Evolutionary conservation across 208 protist species (phyloP).

Genomic region (Acanthamoeba healyi): DNA sequence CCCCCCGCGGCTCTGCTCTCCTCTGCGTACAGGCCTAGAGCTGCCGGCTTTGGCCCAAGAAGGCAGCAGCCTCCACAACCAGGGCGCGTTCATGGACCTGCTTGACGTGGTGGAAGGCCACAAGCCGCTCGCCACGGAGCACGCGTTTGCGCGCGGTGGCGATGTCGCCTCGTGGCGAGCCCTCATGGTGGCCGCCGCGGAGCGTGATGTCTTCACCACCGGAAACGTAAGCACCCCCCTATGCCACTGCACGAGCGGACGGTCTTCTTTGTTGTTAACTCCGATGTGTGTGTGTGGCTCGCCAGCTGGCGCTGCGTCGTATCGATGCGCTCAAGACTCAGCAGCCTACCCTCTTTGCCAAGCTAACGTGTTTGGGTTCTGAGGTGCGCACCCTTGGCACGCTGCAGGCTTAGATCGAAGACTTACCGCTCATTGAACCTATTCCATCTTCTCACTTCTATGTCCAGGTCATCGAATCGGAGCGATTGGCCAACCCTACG

Average conservation of each 20-base stretch:
- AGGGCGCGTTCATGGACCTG: neutral
- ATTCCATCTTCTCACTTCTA: neutral
- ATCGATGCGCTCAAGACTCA: neutral
- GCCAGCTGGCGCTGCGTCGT: neutral
- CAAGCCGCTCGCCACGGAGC: neutral
- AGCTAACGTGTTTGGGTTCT: neutral
- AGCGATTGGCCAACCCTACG: neutral
- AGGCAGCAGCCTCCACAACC: neutral
- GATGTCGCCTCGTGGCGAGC: neutral
- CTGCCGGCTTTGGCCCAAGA: neutral
- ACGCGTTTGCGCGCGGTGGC: neutral
- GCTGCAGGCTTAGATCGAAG: too few species aligned
- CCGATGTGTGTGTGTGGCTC: neutral
- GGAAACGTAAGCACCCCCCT: conserved; percentile 32
- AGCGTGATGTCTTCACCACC: conserved; percentile 21
- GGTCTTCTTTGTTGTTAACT: neutral
- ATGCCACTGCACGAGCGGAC: too few species aligned
- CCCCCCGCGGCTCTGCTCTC: too few species aligned
- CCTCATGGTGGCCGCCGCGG: neutral
- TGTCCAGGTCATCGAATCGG: neutral
- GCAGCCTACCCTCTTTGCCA: neutral
- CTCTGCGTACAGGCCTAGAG: too few species aligned
- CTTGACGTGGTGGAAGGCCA: neutral
- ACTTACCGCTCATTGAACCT: neutral
- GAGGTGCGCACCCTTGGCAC: neutral